Evolutionary conservation across 306 rosid species (phyloP).

Genomic region (Pyrus pyrifolia): DNA sequence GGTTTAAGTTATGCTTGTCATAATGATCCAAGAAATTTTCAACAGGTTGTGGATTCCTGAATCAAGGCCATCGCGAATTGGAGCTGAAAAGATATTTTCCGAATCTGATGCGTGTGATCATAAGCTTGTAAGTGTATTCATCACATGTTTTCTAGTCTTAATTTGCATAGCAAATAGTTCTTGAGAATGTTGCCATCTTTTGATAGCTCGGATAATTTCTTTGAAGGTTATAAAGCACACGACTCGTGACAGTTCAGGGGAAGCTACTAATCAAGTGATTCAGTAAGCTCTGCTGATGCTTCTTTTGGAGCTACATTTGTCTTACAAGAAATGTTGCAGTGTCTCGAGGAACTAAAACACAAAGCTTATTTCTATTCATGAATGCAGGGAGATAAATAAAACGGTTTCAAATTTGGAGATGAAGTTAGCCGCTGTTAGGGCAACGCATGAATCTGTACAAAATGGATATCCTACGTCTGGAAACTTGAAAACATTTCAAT

Average conservation of each 20-base stretch:
- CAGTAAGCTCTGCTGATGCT: conserved; percentile 39
- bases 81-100: conserved; percentile 28
- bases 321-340: conserved; percentile 1
- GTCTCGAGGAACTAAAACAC: conserved; percentile 7
- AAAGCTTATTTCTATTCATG: conserved; percentile 16
- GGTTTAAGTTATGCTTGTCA: not conserved
- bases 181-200: not conserved
- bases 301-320: conserved; percentile 11
- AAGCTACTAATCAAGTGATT: conserved; percentile 32
- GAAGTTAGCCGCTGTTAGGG: conserved; percentile 39
- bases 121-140: conserved; percentile 46
- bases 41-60: conserved; percentile 74
- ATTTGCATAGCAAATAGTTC: not conserved
- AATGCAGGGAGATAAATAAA: conserved; percentile 54
- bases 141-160: not conserved
- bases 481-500: conserved; percentile 26
- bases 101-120: conserved; percentile 39
- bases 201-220: not conserved
- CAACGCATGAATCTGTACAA: conserved; percentile 28
- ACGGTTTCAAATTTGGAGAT: conserved; percentile 40
- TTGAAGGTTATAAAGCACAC: conserved; percentile 30
- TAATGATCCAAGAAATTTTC: conserved; percentile 12
- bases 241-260: conserved; percentile 34
- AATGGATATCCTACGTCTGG: conserved; percentile 34
- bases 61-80: conserved; percentile 34